Conservation (phyloP, 441 rosid genomes). For the Populus trichocarpa region DNA sequence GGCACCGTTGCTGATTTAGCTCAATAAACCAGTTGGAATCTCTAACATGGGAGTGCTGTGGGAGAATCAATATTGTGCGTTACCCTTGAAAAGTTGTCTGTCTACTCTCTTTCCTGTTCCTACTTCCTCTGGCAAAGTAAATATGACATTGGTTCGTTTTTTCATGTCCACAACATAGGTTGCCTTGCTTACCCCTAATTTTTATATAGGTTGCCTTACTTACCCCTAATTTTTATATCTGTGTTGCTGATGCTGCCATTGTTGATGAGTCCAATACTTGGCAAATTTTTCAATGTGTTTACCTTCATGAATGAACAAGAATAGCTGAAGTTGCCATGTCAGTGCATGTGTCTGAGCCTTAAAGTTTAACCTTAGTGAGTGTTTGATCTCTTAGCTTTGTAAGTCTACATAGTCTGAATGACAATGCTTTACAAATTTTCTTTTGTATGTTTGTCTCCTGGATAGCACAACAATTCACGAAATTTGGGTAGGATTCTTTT, state of each 20-base stretch:
- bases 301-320: not conserved
- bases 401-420: not conserved
- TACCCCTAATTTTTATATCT: not conserved
- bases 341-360: not conserved
- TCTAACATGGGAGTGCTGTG: not conserved
- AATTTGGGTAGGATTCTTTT: not conserved
- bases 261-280: not conserved
- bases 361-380: not conserved
- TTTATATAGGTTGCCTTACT: not conserved
- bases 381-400: not conserved
- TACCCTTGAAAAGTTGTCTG: conserved; percentile 1
- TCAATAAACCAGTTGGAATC: not conserved
- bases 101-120: not conserved
- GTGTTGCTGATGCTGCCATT: not conserved
- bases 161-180: not conserved
- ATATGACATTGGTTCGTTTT: not conserved
- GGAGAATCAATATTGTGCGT: not conserved
- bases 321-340: not conserved
- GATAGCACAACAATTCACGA: not conserved
- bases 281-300: not conserved
- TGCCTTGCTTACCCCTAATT: no score
- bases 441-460: not conserved
- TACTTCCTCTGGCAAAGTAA: not conserved
- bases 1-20: not conserved
- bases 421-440: not conserved